A percentile compares a stretch with the other conserved stretches of the same genome.
These are phyloP conservation scores for Scorias spongiosa DNA, from an alignment of 2,329 filamentous ascomycete genomes.

Conservation along the genomic window DNA sequence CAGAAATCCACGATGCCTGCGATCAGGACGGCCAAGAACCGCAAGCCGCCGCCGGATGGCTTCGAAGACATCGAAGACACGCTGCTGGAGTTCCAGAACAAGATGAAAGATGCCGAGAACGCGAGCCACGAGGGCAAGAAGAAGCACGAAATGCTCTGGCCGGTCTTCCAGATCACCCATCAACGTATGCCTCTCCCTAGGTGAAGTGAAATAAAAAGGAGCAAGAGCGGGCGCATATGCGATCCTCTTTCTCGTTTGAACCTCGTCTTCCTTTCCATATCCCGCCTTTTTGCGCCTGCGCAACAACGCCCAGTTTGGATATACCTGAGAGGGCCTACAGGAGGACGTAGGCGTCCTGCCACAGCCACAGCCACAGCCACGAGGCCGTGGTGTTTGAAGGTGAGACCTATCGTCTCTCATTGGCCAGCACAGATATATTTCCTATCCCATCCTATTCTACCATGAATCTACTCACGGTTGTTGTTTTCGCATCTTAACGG, in stretches of 20 bases:
- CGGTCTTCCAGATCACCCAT: constrained; percentile 93
- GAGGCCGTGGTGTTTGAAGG: constrained; percentile 7
- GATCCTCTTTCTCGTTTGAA: too few species aligned
- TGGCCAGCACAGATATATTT: background rate
- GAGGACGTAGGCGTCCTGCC: too few species aligned
- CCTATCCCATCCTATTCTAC: constrained; percentile 10
- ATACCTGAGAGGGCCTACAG: too few species aligned
- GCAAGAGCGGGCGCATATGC: background rate
- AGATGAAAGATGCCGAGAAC: constrained; percentile 93
- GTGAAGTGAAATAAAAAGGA: constrained; percentile 1
- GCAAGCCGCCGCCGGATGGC: constrained; percentile 70
- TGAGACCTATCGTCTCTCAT: constrained; percentile 8
- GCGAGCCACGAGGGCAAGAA: constrained; percentile 62
- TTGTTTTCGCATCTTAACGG: too few species aligned
- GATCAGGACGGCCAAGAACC: constrained; percentile 58
- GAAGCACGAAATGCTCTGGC: constrained; percentile 90
- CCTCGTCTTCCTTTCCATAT: background rate
- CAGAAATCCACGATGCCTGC: background rate
- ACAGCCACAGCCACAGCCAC: too few species aligned
- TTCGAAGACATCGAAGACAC: constrained; percentile 82
- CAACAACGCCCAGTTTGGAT: background rate
- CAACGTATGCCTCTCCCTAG: constrained; percentile 45
- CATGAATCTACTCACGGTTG: constrained; percentile 4
- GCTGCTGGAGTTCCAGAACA: constrained; percentile 70
- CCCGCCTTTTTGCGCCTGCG: background rate